Evolutionary conservation across 495 filamentous ascomycete species (phyloP).

Genomic region (Xylaria acuta): DNA sequence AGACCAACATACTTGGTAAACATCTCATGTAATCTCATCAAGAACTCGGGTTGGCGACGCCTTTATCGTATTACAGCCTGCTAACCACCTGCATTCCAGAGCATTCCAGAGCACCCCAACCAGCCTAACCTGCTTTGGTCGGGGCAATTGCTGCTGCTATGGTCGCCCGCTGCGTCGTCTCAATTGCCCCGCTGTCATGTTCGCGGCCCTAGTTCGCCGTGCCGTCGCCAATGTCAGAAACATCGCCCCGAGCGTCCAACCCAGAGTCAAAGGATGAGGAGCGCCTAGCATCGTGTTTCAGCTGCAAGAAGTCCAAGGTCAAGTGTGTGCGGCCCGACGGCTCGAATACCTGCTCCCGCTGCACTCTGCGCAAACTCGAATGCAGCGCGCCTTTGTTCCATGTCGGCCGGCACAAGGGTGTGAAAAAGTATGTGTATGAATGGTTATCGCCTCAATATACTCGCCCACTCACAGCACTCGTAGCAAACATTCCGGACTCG

Average conservation of each 20-base stretch:
- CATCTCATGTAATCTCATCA: not conserved
- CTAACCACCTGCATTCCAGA: no score
- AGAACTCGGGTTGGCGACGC: not conserved
- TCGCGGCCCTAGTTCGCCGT: conserved; percentile 8
- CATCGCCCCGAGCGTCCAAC: conserved; percentile 37
- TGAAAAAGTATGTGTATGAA: conserved; percentile 64
- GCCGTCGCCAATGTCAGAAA: conserved; percentile 35
- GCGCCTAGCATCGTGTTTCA: conserved; percentile 66
- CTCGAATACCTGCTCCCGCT: conserved; percentile 65
- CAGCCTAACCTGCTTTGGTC: not conserved
- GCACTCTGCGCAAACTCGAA: conserved; percentile 60
- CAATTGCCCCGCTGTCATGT: conserved; percentile 18
- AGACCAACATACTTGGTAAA: not conserved
- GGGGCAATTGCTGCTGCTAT: not conserved
- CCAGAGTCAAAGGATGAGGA: conserved; percentile 40
- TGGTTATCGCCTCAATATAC: not conserved
- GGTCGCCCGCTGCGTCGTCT: not conserved
- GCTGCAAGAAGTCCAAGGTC: conserved; percentile 71
- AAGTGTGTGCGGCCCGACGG: conserved; percentile 61
- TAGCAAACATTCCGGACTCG: conserved; percentile 75
- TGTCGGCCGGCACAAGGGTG: conserved; percentile 73
- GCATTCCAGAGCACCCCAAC: not conserved
- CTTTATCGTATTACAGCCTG: not conserved
- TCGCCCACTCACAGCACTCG: conserved; percentile 24
- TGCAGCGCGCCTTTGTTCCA: conserved; percentile 73